Evolutionary conservation across 495 filamentous ascomycete genomes (phyloP), one percentile per base, ranked within the genome.

Genomic region (Aspergillus homomorphus): DNA sequence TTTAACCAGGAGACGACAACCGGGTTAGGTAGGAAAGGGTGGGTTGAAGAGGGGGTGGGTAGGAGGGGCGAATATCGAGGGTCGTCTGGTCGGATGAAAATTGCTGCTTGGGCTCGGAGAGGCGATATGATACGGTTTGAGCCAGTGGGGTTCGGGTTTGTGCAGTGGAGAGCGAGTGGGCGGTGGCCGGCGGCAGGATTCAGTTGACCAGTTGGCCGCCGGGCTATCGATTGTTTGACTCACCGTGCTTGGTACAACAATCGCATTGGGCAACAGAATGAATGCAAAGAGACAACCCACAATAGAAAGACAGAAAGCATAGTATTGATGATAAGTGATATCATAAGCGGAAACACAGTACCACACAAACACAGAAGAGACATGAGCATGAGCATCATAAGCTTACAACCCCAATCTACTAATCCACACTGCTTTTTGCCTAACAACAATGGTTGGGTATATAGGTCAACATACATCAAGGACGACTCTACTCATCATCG

Each of bases 151-250:
- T 62, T 67, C 60, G 57, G 58, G 60, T 75, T 74, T 76, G 74
- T 77, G 76, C 69, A 76, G 75, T 76, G 75, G 75, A 75, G 69
- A 67, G 69, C 64, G 68, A 68, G 63, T 64, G 68, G 72, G 73
- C 73, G 75, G 69, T 76, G 70, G 66, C 60, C 58, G 53, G 49
- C 52, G 56, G 56, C 59, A 57, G 54, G 51, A 45, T 56, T 62
- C 52, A 19, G 38, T 51, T 57, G 51, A 42, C 43, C 45, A 54
- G 49, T 57, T 60, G 57, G 24, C 28, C 23, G 42, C 42, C 41
- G 41, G 26, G 6, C 21, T 51, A 48, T 56, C n/a, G 30, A 7
- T 26, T 23, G 12, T 33, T 3, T 24, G 50, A 26, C 45, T 54
- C 51, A 28, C 41, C 49, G 21, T 51, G 28, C 56, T 33, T 23